Percentiles rank a stretch among this genome's conserved stretches.
phyloP scores from a whole-genome alignment of 116 monocot species.

The Iris pallida region DNA sequence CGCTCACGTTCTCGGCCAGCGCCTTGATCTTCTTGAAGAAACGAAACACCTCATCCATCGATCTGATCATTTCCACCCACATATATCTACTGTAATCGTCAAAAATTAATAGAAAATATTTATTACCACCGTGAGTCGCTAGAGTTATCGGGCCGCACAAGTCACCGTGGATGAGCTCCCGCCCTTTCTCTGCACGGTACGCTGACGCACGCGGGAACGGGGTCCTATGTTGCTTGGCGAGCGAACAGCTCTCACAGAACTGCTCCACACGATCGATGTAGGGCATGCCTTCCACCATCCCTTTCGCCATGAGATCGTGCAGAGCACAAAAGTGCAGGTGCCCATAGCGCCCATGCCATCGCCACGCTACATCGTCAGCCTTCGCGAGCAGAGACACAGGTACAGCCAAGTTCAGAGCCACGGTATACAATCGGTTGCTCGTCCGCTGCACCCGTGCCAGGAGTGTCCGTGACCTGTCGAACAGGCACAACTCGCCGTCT shows the following conservation, averaged over 20 bases:
- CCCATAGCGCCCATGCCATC: background rate
- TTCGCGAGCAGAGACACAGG: background rate
- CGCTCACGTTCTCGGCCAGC: background rate
- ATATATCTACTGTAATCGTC: background rate
- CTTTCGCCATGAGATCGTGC: background rate
- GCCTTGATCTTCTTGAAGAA: background rate
- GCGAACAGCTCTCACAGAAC: background rate
- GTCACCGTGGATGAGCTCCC: background rate
- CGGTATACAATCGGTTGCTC: background rate
- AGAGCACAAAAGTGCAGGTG: background rate
- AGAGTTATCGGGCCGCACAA: conserved; percentile 2
- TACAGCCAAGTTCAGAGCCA: background rate
- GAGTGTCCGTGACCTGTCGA: background rate
- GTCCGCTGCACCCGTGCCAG: background rate
- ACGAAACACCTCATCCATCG: background rate
- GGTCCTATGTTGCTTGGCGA: background rate
- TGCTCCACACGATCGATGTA: background rate
- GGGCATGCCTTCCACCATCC: background rate
- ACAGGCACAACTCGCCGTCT: background rate
- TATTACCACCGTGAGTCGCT: conserved; percentile 1
- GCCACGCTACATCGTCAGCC: too few species aligned
- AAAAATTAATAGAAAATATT: conserved; percentile 1
- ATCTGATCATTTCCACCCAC: background rate
- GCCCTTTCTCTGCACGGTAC: too few species aligned
- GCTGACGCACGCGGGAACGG: background rate